phyloP scores from a whole-genome alignment of 495 filamentous ascomycete species.

The Penicillium subrubescens region DNA sequence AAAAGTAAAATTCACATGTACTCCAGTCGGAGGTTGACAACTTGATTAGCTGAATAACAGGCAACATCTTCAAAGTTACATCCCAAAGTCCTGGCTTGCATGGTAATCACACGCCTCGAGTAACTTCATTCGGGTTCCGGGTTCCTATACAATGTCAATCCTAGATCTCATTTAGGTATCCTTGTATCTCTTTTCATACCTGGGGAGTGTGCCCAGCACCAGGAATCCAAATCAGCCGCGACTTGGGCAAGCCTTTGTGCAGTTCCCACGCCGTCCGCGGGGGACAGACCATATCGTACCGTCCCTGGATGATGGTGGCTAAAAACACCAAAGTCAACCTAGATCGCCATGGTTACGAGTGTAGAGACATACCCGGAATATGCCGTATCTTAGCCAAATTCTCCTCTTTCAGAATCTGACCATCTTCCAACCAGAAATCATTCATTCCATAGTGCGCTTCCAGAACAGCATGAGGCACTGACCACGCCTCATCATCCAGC shows the following conservation, averaged over 20 bases:
- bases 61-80: not conserved
- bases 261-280: slow-evolving; percentile 44
- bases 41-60: not conserved
- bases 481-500: slow-evolving; percentile 38
- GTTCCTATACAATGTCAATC: slow-evolving; percentile 14
- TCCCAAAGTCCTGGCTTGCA: not conserved
- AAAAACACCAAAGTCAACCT: not conserved
- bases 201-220: slow-evolving; percentile 39
- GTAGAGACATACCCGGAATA: slow-evolving; percentile 34
- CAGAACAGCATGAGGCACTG: slow-evolving; percentile 39
- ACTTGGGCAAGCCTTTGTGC: slow-evolving; percentile 39
- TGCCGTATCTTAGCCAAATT: slow-evolving; percentile 42
- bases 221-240: slow-evolving; percentile 35
- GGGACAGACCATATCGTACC: slow-evolving; percentile 47
- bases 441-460: slow-evolving; percentile 45
- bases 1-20: not conserved
- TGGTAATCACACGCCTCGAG: slow-evolving; percentile 23
- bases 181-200: slow-evolving; percentile 7
- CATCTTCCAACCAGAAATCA: slow-evolving; percentile 39
- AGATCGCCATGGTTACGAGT: not conserved
- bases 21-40: not conserved
- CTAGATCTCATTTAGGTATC: not conserved
- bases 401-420: slow-evolving; percentile 34
- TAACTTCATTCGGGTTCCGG: slow-evolving; percentile 20
- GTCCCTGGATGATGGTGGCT: slow-evolving; percentile 44